Base-by-base conservation (phyloP, 2,329 filamentous ascomycete genomes). In the Penicillium griseofulvum region DNA sequence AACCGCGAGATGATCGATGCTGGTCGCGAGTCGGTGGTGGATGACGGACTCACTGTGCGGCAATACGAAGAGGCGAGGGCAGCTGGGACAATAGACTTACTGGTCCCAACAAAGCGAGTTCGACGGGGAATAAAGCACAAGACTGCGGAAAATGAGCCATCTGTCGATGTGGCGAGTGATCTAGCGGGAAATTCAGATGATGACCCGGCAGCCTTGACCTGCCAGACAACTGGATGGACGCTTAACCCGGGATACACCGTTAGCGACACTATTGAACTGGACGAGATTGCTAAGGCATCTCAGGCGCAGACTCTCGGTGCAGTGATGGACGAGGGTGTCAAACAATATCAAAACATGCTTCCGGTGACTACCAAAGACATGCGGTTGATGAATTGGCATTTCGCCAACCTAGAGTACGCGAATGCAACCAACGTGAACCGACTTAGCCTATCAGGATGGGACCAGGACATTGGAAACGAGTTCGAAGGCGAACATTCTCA, bases 401-500 rank as follows among this genome's bases (percentile, higher is more conserved):
- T 97, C 71, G 95, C 95, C 61, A 99, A 99, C 69, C 81, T 99
- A 14, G 94, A 99, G 73, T 99, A 99, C 70, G 95, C 93, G 59
- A 99, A 97, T 71, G 94, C 94, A 2, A 90, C 87, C 2, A 95
- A 91, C 62, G 86, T 96, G 52, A 87, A 89, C 61, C 88, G 89
- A 59, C 83, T 99, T 17, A 97, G 93, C 71, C 83, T 99, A 14
- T 86, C 87, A 8, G 87, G 92, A 0, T 97, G 95, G 90, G 95
- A 99, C 72, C 91, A 99, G 66, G 95, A 99, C 69, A 91, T 92
- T 47, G 94, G 94, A 0, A 97, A 99, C 65, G 94, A 99, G 70
- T 99, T 96, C 78, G 92, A 97, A 71, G 94, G 94, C 7, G 87
- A 89, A 58, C 95, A 99, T 71, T 91, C 90, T 1, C 93, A 97